Conservation (phyloP, 2,329 filamentous ascomycete species). For the Claviceps sp. region DNA sequence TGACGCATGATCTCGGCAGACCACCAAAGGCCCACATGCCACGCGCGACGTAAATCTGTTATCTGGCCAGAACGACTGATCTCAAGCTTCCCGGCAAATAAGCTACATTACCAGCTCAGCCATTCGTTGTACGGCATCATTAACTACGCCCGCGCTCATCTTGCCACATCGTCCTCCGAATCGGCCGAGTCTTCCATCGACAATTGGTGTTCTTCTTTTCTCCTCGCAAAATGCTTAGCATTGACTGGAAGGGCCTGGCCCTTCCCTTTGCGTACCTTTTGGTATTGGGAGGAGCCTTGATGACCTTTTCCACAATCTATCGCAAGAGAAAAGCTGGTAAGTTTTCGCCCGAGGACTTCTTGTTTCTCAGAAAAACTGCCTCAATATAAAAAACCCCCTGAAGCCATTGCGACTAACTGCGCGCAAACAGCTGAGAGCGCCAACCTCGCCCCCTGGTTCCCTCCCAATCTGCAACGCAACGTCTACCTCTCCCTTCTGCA, state of each 20-base stretch:
- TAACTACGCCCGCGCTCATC: not conserved
- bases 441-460: slow-evolving; percentile 89
- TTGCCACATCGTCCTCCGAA: not conserved
- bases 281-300: slow-evolving; percentile 76
- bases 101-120: no score
- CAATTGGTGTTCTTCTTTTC: not conserved
- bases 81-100: no score
- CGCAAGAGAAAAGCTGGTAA: slow-evolving; percentile 77
- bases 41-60: slow-evolving; percentile 1
- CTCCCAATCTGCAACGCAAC: slow-evolving; percentile 78
- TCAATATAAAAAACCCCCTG: not conserved
- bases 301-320: slow-evolving; percentile 87
- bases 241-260: slow-evolving; percentile 73
- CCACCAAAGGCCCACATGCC: not conserved
- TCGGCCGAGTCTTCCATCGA: not conserved
- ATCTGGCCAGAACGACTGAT: slow-evolving; percentile 8
- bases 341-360: slow-evolving; percentile 12
- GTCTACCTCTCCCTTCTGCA: slow-evolving; percentile 89
- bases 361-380: no score
- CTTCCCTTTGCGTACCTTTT: slow-evolving; percentile 82
- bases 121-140: not conserved
- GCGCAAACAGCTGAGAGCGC: slow-evolving; percentile 55
- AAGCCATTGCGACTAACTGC: not conserved
- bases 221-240: slow-evolving; percentile 10
- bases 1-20: not conserved